Evolutionary conservation across 2,329 filamentous ascomycete species (phyloP).

Genomic region (Epicoccum nigrum): DNA sequence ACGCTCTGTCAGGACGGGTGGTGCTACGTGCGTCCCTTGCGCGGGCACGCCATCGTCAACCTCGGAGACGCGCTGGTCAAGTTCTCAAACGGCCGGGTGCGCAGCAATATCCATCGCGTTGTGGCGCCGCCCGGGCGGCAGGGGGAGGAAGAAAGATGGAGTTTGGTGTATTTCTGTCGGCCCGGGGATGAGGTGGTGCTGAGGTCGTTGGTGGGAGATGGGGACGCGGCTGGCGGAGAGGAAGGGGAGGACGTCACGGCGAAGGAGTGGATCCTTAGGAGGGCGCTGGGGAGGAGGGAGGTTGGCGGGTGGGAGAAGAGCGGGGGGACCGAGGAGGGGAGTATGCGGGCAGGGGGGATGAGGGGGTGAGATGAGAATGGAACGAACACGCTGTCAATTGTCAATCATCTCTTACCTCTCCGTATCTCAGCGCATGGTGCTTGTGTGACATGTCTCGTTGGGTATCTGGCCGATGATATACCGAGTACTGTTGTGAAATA

Average conservation of each 20-base stretch:
- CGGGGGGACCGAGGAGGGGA: conserved; percentile 41
- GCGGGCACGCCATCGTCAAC: conserved; percentile 56
- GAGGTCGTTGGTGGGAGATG: conserved; percentile 37
- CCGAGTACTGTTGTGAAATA: too few species aligned
- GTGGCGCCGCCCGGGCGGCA: conserved; percentile 57
- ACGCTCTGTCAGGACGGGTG: conserved; percentile 47
- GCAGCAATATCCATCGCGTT: conserved; percentile 57
- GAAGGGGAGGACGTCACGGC: conserved; percentile 45
- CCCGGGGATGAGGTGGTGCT: conserved; percentile 48
- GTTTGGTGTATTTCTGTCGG: conserved; percentile 61
- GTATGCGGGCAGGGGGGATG: conserved; percentile 25
- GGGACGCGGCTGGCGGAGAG: too few species aligned
- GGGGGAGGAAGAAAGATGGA: conserved; percentile 49
- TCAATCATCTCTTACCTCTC: too few species aligned
- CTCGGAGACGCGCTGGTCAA: conserved; percentile 57
- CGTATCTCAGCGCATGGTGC: too few species aligned
- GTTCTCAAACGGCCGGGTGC: conserved; percentile 51
- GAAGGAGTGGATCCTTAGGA: conserved; percentile 53
- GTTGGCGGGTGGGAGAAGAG: conserved; percentile 39
- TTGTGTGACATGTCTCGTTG: too few species aligned
- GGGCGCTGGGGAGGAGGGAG: conserved; percentile 48
- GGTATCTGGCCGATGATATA: too few species aligned
- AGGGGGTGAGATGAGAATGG: too few species aligned
- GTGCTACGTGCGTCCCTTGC: conserved; percentile 60
- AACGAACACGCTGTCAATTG: too few species aligned